Evolutionary conservation across 108 stramenopile genomes (phyloP).

Genomic region (Asterionellopsis glacialis): DNA sequence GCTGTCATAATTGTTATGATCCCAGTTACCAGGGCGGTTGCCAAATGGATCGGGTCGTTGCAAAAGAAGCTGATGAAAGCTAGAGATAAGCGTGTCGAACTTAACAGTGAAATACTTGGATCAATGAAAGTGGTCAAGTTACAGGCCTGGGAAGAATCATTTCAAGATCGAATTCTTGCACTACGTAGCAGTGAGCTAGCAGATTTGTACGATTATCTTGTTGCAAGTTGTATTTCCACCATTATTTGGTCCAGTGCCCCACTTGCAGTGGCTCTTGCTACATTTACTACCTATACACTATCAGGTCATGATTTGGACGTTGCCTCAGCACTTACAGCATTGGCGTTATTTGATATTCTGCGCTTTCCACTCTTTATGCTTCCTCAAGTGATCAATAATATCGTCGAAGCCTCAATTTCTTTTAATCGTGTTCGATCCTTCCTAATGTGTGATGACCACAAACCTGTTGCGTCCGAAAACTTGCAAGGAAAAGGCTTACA

Average conservation of each 20-base stretch:
- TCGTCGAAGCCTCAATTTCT: slow-evolving; percentile 90
- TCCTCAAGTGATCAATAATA: slow-evolving; percentile 85
- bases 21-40: slow-evolving; percentile 73
- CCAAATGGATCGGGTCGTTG: slow-evolving; percentile 52
- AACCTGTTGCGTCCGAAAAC: slow-evolving; percentile 36
- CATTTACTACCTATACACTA: slow-evolving; percentile 81
- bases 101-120: slow-evolving; percentile 81
- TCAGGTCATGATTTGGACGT: slow-evolving; percentile 71
- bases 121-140: slow-evolving; percentile 92
- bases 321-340: slow-evolving; percentile 42
- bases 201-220: slow-evolving; percentile 50
- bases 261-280: slow-evolving; percentile 81
- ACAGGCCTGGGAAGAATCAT: slow-evolving; percentile 90
- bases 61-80: slow-evolving; percentile 82
- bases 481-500: slow-evolving; percentile 36
- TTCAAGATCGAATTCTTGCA: slow-evolving; percentile 38
- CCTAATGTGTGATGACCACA: slow-evolving; percentile 65
- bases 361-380: slow-evolving; percentile 88
- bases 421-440: slow-evolving; percentile 72
- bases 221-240: slow-evolving; percentile 32
- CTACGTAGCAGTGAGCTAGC: slow-evolving; percentile 72
- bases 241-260: slow-evolving; percentile 66
- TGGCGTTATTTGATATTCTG: slow-evolving; percentile 87
- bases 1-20: slow-evolving; percentile 81
- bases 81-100: slow-evolving; percentile 80